These are phyloP conservation scores for Silene noctiflora DNA, from an alignment of 179 eudicot genomes.

Conservation along the genomic window DNA sequence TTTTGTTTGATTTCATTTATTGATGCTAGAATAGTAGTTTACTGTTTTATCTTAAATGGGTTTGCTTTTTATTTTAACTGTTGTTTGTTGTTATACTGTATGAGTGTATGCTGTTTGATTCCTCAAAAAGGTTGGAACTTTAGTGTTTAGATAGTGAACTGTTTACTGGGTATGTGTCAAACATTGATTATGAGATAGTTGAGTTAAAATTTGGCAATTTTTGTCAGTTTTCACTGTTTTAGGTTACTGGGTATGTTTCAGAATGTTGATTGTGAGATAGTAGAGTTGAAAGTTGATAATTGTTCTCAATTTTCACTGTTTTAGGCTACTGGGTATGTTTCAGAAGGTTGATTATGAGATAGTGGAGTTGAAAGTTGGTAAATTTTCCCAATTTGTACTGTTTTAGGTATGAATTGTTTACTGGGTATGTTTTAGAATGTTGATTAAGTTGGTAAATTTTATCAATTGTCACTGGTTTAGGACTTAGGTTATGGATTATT, in stretches of 20 bases:
- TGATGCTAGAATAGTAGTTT: constrained; percentile 21
- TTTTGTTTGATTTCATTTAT: constrained; percentile 4
- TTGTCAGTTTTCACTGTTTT: background rate
- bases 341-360: constrained; percentile 4
- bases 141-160: constrained; percentile 8
- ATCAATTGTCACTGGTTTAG: background rate
- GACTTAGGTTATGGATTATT: background rate
- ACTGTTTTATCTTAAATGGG: constrained; percentile 18
- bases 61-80: constrained; percentile 14
- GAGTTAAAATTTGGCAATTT: background rate
- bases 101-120: background rate
- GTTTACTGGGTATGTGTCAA: constrained; percentile 5
- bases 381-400: background rate
- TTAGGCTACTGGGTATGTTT: background rate
- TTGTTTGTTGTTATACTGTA: constrained; percentile 8
- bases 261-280: constrained; percentile 4
- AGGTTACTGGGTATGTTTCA: background rate
- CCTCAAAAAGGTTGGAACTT: constrained; percentile 6
- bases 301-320: background rate
- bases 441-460: background rate
- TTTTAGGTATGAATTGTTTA: background rate
- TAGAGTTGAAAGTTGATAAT: background rate
- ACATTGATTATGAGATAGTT: background rate
- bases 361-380: constrained; percentile 1
- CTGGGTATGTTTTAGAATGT: background rate